Evolutionary conservation across 441 rosid species (phyloP).

Genomic region (Manihot esculenta): DNA sequence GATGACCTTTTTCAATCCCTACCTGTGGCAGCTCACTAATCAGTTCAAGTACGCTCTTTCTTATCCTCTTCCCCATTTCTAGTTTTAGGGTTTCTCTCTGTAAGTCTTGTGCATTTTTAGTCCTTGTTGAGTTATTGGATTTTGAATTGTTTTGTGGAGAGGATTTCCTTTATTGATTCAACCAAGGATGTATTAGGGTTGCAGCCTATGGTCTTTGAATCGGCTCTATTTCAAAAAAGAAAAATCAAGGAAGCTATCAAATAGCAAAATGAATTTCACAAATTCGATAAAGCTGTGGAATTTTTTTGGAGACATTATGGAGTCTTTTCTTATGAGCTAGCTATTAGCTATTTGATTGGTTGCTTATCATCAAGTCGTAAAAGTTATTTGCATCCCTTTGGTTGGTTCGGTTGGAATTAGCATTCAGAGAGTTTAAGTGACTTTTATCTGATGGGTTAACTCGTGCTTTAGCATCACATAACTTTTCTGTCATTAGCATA

Average conservation of each 20-base stretch:
- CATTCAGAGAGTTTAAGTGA: not conserved
- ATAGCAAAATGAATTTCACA: not conserved
- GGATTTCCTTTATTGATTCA: no score
- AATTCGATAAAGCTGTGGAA: not conserved
- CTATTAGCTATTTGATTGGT: not conserved
- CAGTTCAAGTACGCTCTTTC: slow-evolving; percentile 59
- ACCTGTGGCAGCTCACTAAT: slow-evolving; percentile 74
- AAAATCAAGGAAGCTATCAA: no score
- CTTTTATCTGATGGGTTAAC: not conserved
- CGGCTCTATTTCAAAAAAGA: no score
- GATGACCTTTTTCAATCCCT: slow-evolving; percentile 64
- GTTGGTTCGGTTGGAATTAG: slow-evolving; percentile 1
- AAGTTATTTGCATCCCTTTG: not conserved
- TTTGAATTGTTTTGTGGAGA: no score
- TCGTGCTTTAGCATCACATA: not conserved
- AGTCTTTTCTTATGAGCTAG: not conserved
- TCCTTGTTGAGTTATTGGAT: not conserved
- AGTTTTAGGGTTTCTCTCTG: not conserved
- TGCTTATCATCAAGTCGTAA: slow-evolving; percentile 3
- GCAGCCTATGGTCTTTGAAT: not conserved
- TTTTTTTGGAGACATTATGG: not conserved
- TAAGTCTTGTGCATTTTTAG: not conserved
- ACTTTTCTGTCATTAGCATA: not conserved
- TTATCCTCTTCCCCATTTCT: not conserved
- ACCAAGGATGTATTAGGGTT: not conserved